Conservation (phyloP, 176 grass and related monocot species). For the Metroxylon sagu region DNA sequence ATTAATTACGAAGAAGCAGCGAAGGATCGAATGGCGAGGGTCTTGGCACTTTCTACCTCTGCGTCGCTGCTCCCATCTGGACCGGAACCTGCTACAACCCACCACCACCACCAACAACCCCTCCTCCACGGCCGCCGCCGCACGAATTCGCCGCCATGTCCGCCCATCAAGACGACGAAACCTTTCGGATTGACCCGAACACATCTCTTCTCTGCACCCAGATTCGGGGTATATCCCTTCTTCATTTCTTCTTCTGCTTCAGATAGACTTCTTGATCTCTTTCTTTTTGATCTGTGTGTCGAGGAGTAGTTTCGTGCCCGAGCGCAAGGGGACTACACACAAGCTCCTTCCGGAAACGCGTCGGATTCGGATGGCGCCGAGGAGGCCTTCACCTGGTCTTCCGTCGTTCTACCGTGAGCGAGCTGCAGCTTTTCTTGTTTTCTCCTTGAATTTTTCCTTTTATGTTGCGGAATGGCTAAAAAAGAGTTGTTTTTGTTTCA, state of each 20-base stretch:
- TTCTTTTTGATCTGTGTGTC: neutral
- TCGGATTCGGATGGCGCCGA: neutral
- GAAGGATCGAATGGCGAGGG: constrained; percentile 3
- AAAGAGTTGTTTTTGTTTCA: neutral
- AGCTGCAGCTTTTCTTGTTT: neutral
- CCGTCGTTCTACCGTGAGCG: constrained; percentile 67
- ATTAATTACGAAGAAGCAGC: too few species aligned
- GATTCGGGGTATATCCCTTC: neutral
- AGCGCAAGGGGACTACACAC: constrained; percentile 28
- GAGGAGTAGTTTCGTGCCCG: constrained; percentile 38
- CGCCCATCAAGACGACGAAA: neutral
- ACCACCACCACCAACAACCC: neutral
- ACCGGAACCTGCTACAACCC: neutral
- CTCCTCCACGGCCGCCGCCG: too few species aligned
- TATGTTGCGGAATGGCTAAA: neutral
- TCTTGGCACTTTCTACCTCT: neutral
- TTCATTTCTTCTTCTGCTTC: neutral
- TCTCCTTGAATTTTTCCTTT: neutral
- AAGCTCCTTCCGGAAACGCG: constrained; percentile 14
- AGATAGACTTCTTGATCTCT: too few species aligned
- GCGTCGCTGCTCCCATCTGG: neutral
- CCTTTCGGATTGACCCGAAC: neutral
- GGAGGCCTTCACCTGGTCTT: constrained; percentile 33
- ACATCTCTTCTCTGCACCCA: neutral
- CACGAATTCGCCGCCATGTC: neutral